Evolutionary conservation across 305 asterid genomes (phyloP).

Genomic region (Petunia hybrid): DNA sequence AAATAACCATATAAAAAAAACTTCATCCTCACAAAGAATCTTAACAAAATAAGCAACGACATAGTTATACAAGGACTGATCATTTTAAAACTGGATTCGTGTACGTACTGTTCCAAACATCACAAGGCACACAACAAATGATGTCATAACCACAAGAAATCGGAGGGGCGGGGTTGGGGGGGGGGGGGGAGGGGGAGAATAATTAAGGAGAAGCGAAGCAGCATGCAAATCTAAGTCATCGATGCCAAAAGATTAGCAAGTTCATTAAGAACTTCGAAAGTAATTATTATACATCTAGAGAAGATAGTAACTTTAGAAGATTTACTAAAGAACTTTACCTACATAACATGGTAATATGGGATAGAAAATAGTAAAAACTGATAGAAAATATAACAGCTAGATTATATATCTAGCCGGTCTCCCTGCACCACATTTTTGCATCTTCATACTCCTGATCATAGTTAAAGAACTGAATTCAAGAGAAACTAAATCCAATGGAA

Average conservation of each 20-base stretch:
- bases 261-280: background rate
- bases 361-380: background rate
- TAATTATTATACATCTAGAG: background rate
- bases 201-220: too few relatives aligned
- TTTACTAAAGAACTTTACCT: background rate
- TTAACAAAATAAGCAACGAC: background rate
- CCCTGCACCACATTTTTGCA: constrained; percentile 6
- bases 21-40: background rate
- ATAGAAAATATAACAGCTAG: background rate
- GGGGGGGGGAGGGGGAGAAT: too few relatives aligned
- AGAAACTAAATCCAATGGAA: background rate
- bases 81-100: background rate
- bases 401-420: constrained; percentile 7
- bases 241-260: background rate
- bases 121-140: background rate
- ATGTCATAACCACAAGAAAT: background rate
- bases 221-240: background rate
- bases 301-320: background rate
- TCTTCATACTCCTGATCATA: background rate
- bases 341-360: background rate
- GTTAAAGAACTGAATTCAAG: background rate
- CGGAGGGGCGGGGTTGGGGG: too few relatives aligned
- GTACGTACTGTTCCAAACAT: background rate
- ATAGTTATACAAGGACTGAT: background rate
- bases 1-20: background rate